These are phyloP conservation scores for Cercospora brassicicola DNA, from an alignment of 2,329 filamentous ascomycete genomes.

Conservation along the genomic window DNA sequence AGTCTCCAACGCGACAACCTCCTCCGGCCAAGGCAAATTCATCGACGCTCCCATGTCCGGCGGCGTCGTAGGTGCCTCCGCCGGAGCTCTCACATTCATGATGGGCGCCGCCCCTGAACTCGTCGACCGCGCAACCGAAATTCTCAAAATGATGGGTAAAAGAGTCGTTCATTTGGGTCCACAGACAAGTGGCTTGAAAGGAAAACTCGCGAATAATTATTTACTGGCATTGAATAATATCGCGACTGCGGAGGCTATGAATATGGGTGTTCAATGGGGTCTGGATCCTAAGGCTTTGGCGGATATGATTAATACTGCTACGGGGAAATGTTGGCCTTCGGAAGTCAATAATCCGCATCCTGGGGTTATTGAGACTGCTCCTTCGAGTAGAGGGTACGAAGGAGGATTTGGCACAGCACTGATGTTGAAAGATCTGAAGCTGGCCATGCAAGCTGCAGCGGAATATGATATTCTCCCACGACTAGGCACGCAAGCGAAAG, in stretches of 20 bases:
- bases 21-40: slow-evolving; percentile 70
- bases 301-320: slow-evolving; percentile 87
- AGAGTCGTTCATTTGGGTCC: slow-evolving; percentile 81
- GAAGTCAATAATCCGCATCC: slow-evolving; percentile 94
- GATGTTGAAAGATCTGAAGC: slow-evolving; percentile 53
- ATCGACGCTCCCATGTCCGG: slow-evolving; percentile 97
- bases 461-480: slow-evolving; percentile 48
- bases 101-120: slow-evolving; percentile 67
- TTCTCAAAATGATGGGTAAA: slow-evolving; percentile 80
- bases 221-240: slow-evolving; percentile 91
- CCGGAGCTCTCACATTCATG: slow-evolving; percentile 94
- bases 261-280: slow-evolving; percentile 63
- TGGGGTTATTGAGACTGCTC: slow-evolving; percentile 74
- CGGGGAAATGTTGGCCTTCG: slow-evolving; percentile 92
- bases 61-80: slow-evolving; percentile 84
- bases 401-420: slow-evolving; percentile 53
- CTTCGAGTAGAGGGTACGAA: slow-evolving; percentile 69
- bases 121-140: slow-evolving; percentile 64
- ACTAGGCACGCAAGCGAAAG: slow-evolving; percentile 49
- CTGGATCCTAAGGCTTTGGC: slow-evolving; percentile 68
- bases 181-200: slow-evolving; percentile 82
- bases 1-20: slow-evolving; percentile 69
- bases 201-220: slow-evolving; percentile 97
- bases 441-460: slow-evolving; percentile 50
- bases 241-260: slow-evolving; percentile 66